Evolutionary conservation across 1,284 basidiomycete species (phyloP).

Genomic region (Fistulinella staudtii): DNA sequence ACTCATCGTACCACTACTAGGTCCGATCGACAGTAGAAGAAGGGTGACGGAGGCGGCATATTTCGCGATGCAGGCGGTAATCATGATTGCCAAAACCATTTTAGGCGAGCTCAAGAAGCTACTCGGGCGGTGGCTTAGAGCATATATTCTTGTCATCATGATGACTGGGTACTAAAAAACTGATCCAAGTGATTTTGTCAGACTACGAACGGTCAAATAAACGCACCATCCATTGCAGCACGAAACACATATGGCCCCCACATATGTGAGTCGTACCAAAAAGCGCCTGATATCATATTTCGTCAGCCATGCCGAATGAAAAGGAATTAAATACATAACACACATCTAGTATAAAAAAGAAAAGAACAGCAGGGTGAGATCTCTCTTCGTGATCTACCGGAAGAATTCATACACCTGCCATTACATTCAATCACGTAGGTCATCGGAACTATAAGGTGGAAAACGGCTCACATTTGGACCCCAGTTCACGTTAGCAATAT

Average conservation of each 20-base stretch:
- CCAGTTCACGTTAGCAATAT: slow-evolving; percentile 6
- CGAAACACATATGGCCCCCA: slow-evolving; percentile 14
- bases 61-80: slow-evolving; percentile 9
- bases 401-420: slow-evolving; percentile 13
- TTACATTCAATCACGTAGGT: not conserved
- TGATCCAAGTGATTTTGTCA: not conserved
- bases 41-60: slow-evolving; percentile 3
- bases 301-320: not conserved
- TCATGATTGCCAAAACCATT: slow-evolving; percentile 8
- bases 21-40: slow-evolving; percentile 13
- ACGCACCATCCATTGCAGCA: slow-evolving; percentile 20
- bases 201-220: not conserved
- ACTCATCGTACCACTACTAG: slow-evolving; percentile 6
- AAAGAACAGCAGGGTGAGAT: no score
- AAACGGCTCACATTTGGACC: slow-evolving; percentile 6
- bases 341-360: slow-evolving; percentile 14
- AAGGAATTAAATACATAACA: not conserved
- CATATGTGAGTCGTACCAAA: slow-evolving; percentile 11
- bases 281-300: slow-evolving; percentile 6
- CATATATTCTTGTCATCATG: slow-evolving; percentile 20
- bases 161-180: slow-evolving; percentile 8
- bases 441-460: not conserved
- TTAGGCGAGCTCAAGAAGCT: slow-evolving; percentile 7
- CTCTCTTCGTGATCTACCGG: no score
- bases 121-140: slow-evolving; percentile 5